Evolutionary conservation across 208 protist genomes (phyloP).

Genomic region (Crithidia fasciculata): DNA sequence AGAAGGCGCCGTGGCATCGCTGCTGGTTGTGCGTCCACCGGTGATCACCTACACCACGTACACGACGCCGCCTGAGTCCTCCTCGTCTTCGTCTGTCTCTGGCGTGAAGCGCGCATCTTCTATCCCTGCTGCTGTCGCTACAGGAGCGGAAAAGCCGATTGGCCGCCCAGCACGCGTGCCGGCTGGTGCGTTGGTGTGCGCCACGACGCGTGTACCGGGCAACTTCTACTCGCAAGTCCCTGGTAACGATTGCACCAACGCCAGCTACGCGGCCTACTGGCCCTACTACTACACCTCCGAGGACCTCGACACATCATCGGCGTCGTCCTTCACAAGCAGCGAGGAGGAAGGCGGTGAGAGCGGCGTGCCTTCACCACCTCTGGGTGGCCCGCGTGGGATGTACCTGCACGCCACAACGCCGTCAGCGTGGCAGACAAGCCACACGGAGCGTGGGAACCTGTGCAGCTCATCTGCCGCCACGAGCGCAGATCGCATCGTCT

Average conservation of each 20-base stretch:
- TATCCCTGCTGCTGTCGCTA: background rate
- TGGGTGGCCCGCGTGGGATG: slow-evolving; percentile 9
- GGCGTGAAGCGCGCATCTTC: too few species aligned
- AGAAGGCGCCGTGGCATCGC: slow-evolving; percentile 6
- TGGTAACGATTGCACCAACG: background rate
- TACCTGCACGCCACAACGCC: slow-evolving; percentile 21
- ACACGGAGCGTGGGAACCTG: slow-evolving; percentile 7
- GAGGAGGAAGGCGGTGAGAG: background rate
- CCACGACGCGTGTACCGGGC: slow-evolving; percentile 17
- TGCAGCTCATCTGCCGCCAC: background rate
- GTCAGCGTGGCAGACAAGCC: background rate
- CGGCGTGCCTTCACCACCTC: background rate
- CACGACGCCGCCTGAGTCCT: background rate
- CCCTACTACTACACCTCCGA: slow-evolving; percentile 6
- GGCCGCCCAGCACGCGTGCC: slow-evolving; percentile 6
- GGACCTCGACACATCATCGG: background rate
- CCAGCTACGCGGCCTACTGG: slow-evolving; percentile 2
- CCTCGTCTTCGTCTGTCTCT: background rate
- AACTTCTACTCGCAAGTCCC: slow-evolving; percentile 34
- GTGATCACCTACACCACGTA: slow-evolving; percentile 7
- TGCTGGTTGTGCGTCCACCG: slow-evolving; percentile 22
- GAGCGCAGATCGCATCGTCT: background rate
- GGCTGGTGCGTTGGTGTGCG: slow-evolving; percentile 18
- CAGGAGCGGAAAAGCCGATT: background rate
- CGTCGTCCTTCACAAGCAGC: background rate